Conservation (phyloP, 345 rosid species). For the Populus davidiana region DNA sequence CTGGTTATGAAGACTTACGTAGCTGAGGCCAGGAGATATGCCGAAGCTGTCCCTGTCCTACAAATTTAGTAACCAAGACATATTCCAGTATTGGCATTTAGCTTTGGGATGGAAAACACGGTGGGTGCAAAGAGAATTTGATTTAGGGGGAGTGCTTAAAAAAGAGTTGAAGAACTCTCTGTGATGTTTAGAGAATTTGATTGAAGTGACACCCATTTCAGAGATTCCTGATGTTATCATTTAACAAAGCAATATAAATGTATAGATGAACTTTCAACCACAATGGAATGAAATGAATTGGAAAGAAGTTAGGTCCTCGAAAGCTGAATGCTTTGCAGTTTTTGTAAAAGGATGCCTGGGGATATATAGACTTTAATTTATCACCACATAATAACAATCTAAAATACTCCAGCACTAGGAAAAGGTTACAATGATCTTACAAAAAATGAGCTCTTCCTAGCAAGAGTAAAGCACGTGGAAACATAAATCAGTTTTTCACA, state of each 20-base stretch:
- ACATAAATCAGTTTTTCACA: not conserved
- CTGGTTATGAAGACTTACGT: slow-evolving; percentile 12
- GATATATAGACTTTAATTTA: not conserved
- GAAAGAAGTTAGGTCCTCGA: not conserved
- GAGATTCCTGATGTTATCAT: slow-evolving; percentile 8
- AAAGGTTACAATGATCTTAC: not conserved
- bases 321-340: not conserved
- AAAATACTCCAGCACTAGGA: not conserved
- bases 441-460: not conserved
- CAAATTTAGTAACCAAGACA: not conserved
- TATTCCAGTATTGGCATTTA: slow-evolving; percentile 4
- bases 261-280: not conserved
- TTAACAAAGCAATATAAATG: not conserved
- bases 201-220: slow-evolving; percentile 24
- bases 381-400: not conserved
- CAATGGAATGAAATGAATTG: not conserved
- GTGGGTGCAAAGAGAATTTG: slow-evolving; percentile 8
- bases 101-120: not conserved
- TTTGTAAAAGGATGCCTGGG: not conserved
- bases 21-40: slow-evolving; percentile 19
- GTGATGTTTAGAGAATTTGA: slow-evolving; percentile 2
- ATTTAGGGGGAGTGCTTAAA: not conserved
- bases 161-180: not conserved
- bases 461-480: not conserved
- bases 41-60: not conserved